Conservation (phyloP, 805 yeast species). For the Diddensiella transvaalensis region DNA sequence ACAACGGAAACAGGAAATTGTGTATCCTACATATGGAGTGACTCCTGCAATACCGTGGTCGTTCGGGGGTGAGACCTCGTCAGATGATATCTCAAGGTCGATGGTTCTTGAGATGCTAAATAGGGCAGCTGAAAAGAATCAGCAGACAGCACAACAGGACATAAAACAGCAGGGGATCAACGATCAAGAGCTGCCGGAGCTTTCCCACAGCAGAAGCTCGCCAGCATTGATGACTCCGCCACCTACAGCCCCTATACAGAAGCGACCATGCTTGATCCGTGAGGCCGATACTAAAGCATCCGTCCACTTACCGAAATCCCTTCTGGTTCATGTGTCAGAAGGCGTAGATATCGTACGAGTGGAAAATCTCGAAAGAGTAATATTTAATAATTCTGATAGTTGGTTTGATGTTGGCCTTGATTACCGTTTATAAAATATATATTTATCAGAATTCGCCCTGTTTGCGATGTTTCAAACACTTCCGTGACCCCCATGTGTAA, state of each 20-base stretch:
- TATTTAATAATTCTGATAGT: background rate
- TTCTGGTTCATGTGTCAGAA: background rate
- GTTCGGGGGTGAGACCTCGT: background rate
- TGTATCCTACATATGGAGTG: background rate
- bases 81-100: constrained; percentile 1
- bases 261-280: background rate
- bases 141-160: background rate
- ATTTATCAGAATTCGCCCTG: no score
- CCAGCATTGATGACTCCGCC: background rate
- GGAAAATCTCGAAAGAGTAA: background rate
- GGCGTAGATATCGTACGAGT: background rate
- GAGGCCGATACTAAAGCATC: background rate
- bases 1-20: background rate
- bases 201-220: background rate
- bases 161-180: background rate
- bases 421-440: no score
- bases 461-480: no score
- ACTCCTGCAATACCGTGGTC: background rate
- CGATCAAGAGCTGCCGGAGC: background rate
- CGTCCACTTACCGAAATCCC: background rate
- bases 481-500: background rate
- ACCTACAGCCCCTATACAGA: background rate
- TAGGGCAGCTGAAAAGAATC: background rate
- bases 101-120: background rate
- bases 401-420: constrained; percentile 4